Base-by-base conservation (phyloP, 352 stramenopile species). In the Phytopythium helicoides region DNA sequence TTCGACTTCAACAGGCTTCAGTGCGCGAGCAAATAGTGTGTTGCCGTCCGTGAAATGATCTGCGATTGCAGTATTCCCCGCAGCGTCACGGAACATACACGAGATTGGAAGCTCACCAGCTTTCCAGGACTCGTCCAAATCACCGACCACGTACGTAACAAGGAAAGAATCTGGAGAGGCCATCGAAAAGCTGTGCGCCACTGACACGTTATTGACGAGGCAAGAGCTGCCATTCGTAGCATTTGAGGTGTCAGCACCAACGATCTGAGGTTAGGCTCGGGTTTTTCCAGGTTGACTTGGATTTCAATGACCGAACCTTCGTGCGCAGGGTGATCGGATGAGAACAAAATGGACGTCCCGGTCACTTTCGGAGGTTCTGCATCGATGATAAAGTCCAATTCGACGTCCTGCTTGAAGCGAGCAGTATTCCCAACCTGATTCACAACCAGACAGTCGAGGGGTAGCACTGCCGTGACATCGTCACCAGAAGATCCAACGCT, bases 261-360 rank as follows among this genome's bases (percentile, higher is more conserved):
- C 28, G 11, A 81, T 56, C 10, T 57, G 47, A 12, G 39, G 12
- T 76, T 39, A n/a, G 60, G 60, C 38, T 81, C 63, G 22, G 76
- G 57, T 23, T 83, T 66, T 9, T 64, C 42, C 19, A 84, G 64
- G 16, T 50, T 58, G 37, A 87, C 62, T 36, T 87, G 76, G 35
- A 85, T 67, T 42, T 86, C 76, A 53, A 87, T 84, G 52, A 87
- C 76, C 28, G 71, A 81, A 22, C 73, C 73, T 59, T 81, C 76
- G 34, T 87, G 73, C 6, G 76, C 76, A 28, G 76, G 76, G 5
- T 68, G 62, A 52, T 87, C 76, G 2, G 73, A 86, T 10, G 73
- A 75, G 49, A 86, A 86, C 7, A 87, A 53, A 11, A 87, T 62
- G 38, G 62, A 56, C 3, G 76, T 87, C 8, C 66, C 68, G 8